Evolutionary conservation across 441 rosid species (phyloP), one percentile per base, ranked within the genome.

Genomic region (Hura crepitans): DNA sequence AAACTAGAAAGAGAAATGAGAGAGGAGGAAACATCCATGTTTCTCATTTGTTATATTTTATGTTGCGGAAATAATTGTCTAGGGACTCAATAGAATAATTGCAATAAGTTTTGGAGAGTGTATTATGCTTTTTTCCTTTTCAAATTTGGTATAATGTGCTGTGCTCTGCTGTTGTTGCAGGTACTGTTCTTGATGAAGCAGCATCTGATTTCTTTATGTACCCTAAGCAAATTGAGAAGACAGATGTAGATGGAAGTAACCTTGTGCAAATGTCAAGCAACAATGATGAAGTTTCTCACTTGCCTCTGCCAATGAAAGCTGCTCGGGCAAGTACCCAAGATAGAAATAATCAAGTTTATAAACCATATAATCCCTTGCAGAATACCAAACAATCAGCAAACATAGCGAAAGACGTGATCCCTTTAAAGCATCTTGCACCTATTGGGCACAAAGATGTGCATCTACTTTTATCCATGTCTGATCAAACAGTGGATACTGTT

Each of bases 181-280:
- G 77, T 59, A 31, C 72, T 37, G 56, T 59, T 72, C 74, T 69
- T 66, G 84, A 77, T 72, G 89, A 81, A 75, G 88, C 84, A 72
- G 85, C 79, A 75, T 66, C 81, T 67, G 82, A 79, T 78, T 85
- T 85, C 77, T 79, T 86, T 39, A 80, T 80, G 76, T 78, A 80
- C 82, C 85, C 78, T 65, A 82, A 85, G 71, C 83, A 81, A 73
- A 60, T 42, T 53, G 85, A 90, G 71, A 77, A 76, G 78, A 69
- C 65, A 72, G 87, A 78, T 61, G 68, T 80, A 67, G 90, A 85
- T 20, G 78, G 69, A 76, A 85, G 72, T 71, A 77, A 83, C 65
- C 76, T 71, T 63, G 72, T 68, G 60, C 84, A 75, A 71, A 75
- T 75, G 70, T 69, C 87, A 55, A 83, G 77, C 73, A 79, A 62